Percentiles rank a stretch among this genome's conserved stretches.
These are phyloP conservation scores for Saussurea involucrata DNA, from an alignment of 129 eudicot genomes.

Conservation along the genomic window DNA sequence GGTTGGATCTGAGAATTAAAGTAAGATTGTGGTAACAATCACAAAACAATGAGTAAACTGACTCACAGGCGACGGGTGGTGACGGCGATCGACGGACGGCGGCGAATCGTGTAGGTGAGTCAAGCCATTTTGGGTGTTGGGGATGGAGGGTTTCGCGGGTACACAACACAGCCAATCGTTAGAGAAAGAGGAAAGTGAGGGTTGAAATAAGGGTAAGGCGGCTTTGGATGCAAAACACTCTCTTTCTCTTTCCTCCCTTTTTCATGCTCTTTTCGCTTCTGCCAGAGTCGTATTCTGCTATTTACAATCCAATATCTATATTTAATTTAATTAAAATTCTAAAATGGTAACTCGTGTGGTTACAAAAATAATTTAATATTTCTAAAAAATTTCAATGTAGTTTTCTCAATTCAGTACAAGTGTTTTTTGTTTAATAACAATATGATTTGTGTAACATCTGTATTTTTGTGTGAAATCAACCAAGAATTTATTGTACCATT, in stretches of 20 bases:
- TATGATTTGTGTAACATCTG: no score
- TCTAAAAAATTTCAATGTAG: no score
- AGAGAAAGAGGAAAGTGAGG: background rate
- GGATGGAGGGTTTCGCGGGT: conserved; percentile 30
- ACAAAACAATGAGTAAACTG: conserved; percentile 10
- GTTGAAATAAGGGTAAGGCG: conserved; percentile 24
- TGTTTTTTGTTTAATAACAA: no score
- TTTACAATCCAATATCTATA: background rate
- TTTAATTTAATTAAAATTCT: no score
- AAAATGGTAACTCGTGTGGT: no score
- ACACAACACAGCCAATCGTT: background rate
- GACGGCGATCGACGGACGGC: background rate
- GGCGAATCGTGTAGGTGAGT: conserved; percentile 20
- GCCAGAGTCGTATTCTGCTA: background rate
- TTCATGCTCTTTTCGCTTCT: background rate
- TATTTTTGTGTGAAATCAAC: no score
- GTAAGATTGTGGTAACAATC: background rate
- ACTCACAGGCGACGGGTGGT: conserved; percentile 22
- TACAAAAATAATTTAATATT: no score
- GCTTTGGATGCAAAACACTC: conserved; percentile 5
- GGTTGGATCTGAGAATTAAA: conserved; percentile 16
- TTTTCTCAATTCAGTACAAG: no score
- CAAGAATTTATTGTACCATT: no score
- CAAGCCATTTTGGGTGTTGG: conserved; percentile 26
- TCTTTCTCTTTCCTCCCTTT: background rate